Conservation (phyloP, 768 basidiomycete genomes). For the Boletus rubropictus region DNA sequence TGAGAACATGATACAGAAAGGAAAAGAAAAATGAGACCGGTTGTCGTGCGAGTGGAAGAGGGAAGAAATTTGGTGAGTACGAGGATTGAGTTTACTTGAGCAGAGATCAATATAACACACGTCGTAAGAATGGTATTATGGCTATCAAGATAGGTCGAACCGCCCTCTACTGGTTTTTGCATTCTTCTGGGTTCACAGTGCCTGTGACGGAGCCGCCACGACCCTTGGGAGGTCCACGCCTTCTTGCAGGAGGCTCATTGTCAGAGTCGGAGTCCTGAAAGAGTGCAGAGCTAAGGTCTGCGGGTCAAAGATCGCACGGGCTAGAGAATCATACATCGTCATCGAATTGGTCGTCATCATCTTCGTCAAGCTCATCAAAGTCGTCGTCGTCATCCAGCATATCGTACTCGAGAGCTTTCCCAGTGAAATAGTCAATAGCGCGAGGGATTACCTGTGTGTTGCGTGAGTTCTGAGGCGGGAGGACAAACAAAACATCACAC, state of each 20-base stretch:
- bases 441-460: slow-evolving; percentile 82
- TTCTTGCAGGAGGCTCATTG: slow-evolving; percentile 50
- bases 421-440: slow-evolving; percentile 96
- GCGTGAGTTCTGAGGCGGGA: not conserved
- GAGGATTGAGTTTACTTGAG: not conserved
- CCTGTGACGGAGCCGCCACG: slow-evolving; percentile 40
- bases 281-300: slow-evolving; percentile 15
- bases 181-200: slow-evolving; percentile 67
- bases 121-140: slow-evolving; percentile 17
- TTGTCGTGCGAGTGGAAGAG: no score
- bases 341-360: slow-evolving; percentile 49
- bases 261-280: slow-evolving; percentile 67
- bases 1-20: no score
- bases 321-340: slow-evolving; percentile 45
- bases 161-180: slow-evolving; percentile 75
- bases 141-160: slow-evolving; percentile 8
- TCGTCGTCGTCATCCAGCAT: slow-evolving; percentile 50
- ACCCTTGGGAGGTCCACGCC: slow-evolving; percentile 55
- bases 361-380: slow-evolving; percentile 52
- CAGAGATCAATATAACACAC: slow-evolving; percentile 15
- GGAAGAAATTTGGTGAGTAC: no score
- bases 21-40: no score
- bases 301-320: slow-evolving; percentile 13
- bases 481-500: slow-evolving; percentile 32
- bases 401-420: slow-evolving; percentile 88